Conservation (phyloP, 176 grass and related monocot species). For the Rhipidocladum racemiflorum region DNA sequence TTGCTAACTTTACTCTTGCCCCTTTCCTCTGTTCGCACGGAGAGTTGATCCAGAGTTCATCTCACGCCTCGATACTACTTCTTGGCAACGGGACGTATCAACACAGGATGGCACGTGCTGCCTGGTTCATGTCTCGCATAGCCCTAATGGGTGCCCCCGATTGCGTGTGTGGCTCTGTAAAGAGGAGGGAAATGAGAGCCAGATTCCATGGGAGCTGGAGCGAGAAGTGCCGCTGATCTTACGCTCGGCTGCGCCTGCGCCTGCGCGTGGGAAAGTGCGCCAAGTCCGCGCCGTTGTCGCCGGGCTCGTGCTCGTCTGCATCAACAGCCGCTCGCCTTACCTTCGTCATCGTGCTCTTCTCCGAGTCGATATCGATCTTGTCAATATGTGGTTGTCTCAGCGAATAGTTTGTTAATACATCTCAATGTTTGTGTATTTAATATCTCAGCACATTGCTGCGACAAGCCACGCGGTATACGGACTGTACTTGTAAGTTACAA, state of each 20-base stretch:
- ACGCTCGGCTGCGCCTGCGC: not conserved
- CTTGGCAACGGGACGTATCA: no score
- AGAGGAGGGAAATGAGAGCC: not conserved
- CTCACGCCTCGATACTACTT: no score
- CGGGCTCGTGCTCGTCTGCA: not conserved
- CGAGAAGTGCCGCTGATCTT: conserved; percentile 1
- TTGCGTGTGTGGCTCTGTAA: no score
- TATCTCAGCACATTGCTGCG: not conserved
- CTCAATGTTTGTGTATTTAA: not conserved
- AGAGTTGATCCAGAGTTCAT: no score
- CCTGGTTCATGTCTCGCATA: no score
- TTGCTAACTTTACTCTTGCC: no score
- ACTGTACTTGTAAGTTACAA: conserved; percentile 8
- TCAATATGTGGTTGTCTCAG: not conserved
- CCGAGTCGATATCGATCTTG: conserved; percentile 72
- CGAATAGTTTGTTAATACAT: not conserved
- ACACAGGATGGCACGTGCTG: no score
- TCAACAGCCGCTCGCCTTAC: not conserved
- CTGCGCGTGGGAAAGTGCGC: not conserved
- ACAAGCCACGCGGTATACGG: conserved; percentile 20
- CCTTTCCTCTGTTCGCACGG: no score
- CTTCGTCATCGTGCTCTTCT: conserved; percentile 51
- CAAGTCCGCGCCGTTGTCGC: conserved; percentile 16
- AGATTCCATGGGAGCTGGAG: not conserved
- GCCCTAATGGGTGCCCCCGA: no score